Evolutionary conservation across 2,329 filamentous ascomycete species (phyloP).

Genomic region (Arthrinium phaeospermum): DNA sequence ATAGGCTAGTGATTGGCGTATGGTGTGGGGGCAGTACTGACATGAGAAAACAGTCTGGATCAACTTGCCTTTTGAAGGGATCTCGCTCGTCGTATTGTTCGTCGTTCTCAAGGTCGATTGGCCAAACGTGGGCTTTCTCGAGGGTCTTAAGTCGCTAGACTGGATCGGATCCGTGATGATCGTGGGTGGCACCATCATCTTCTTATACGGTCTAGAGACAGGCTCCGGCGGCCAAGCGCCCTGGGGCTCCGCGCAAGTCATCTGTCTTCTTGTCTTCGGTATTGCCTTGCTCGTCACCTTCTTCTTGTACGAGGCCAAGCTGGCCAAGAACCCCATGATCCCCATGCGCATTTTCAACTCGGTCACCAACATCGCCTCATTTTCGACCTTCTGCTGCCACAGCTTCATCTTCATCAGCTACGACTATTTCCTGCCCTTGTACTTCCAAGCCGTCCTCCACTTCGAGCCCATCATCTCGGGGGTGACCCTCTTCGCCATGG

Average conservation of each 20-base stretch:
- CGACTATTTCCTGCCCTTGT: slow-evolving; percentile 46
- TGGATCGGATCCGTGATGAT: slow-evolving; percentile 60
- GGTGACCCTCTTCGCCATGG: slow-evolving; percentile 53
- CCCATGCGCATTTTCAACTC: slow-evolving; percentile 58
- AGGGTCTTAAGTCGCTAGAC: slow-evolving; percentile 59
- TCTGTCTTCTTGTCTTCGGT: slow-evolving; percentile 59
- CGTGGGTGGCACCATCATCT: slow-evolving; percentile 61
- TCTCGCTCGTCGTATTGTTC: slow-evolving; percentile 55
- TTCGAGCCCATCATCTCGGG: slow-evolving; percentile 38
- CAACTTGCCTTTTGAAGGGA: slow-evolving; percentile 48
- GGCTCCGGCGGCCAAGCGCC: slow-evolving; percentile 56
- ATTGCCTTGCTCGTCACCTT: slow-evolving; percentile 47
- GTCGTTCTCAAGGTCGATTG: slow-evolving; percentile 64
- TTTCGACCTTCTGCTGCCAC: slow-evolving; percentile 41
- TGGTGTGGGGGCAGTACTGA: background rate
- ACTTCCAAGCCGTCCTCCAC: slow-evolving; percentile 40
- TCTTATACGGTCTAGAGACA: slow-evolving; percentile 66
- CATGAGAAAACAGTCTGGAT: slow-evolving; percentile 42
- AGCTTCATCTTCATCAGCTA: slow-evolving; percentile 58
- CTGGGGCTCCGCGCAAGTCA: slow-evolving; percentile 57
- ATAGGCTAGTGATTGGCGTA: slow-evolving; percentile 40
- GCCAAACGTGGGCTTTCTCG: slow-evolving; percentile 57
- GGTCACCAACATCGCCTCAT: slow-evolving; percentile 54
- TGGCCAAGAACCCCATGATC: slow-evolving; percentile 63
- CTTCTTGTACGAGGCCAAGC: slow-evolving; percentile 57